Conservation (phyloP, 495 filamentous ascomycete species). For the Delitschia confertaspora region DNA sequence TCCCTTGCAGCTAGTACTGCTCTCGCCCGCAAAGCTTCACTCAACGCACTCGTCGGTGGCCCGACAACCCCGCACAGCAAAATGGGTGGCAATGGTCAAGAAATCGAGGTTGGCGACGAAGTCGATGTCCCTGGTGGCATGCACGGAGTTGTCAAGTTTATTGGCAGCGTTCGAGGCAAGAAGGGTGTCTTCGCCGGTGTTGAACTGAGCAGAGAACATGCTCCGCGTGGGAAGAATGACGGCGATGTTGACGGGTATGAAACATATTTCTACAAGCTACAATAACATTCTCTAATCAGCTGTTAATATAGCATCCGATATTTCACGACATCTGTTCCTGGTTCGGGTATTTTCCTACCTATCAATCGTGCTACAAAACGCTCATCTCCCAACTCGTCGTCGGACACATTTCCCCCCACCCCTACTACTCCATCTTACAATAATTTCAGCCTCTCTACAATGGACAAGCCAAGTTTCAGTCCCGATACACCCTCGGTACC, state of each 20-base stretch:
- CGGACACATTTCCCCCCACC: constrained; percentile 52
- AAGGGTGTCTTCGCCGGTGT: constrained; percentile 91
- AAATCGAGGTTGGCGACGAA: constrained; percentile 71
- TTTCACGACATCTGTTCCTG: constrained; percentile 68
- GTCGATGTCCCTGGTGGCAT: constrained; percentile 95
- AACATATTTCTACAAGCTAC: constrained; percentile 3
- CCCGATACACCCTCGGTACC: constrained; percentile 53
- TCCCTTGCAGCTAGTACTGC: constrained; percentile 37
- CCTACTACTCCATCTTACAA: constrained; percentile 58
- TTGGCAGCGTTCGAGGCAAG: constrained; percentile 81
- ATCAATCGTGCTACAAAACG: constrained; percentile 73
- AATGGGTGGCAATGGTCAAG: constrained; percentile 37
- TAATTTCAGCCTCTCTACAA: constrained; percentile 41
- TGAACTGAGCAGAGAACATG: constrained; percentile 73
- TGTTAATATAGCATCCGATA: constrained; percentile 54
- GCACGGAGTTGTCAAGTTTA: constrained; percentile 80
- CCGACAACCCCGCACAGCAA: constrained; percentile 37
- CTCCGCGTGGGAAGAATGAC: constrained; percentile 82
- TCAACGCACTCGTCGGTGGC: constrained; percentile 53
- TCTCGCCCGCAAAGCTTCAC: constrained; percentile 56
- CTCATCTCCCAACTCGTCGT: constrained; percentile 49
- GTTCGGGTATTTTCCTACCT: constrained; percentile 90
- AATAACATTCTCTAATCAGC: constrained; percentile 8
- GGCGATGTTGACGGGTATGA: constrained; percentile 92
- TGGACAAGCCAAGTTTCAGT: constrained; percentile 40